phyloP scores from a whole-genome alignment of 192 early-diverging fungal genomes.

The Tieghemiomyces parasiticus region DNA sequence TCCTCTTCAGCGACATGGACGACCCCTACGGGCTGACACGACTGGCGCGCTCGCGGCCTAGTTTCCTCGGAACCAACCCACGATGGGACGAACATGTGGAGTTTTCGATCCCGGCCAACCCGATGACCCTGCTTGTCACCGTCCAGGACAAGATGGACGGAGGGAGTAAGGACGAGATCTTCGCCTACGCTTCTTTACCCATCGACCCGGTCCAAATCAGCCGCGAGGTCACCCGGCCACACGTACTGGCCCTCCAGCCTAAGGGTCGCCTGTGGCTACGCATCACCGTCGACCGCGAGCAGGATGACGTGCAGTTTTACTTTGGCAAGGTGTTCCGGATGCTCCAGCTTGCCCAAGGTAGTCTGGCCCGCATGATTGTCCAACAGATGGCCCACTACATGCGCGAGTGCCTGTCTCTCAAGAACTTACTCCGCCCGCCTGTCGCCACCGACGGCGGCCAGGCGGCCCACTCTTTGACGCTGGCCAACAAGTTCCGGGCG shows the following conservation, averaged over 20 bases:
- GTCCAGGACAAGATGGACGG: slow-evolving; percentile 36
- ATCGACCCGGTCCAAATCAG: slow-evolving; percentile 35
- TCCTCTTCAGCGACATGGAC: slow-evolving; percentile 37
- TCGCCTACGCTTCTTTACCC: slow-evolving; percentile 42
- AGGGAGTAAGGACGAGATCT: slow-evolving; percentile 36
- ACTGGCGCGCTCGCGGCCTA: slow-evolving; percentile 34
- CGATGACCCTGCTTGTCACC: slow-evolving; percentile 21
- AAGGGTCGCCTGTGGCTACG: slow-evolving; percentile 49
- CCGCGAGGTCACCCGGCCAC: slow-evolving; percentile 49
- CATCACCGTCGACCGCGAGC: slow-evolving; percentile 62
- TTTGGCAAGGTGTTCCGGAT: slow-evolving; percentile 61
- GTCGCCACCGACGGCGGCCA: slow-evolving; percentile 20
- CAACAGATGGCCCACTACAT: slow-evolving; percentile 52
- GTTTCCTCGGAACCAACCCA: slow-evolving; percentile 57
- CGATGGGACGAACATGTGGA: slow-evolving; percentile 72
- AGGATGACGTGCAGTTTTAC: slow-evolving; percentile 70
- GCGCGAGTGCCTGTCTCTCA: slow-evolving; percentile 42
- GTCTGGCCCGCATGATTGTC: slow-evolving; percentile 52
- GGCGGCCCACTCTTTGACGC: slow-evolving; percentile 14
- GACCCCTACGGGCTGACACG: slow-evolving; percentile 17
- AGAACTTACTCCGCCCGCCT: slow-evolving; percentile 32
- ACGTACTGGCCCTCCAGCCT: slow-evolving; percentile 50
- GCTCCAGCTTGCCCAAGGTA: slow-evolving; percentile 47
- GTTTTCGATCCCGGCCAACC: slow-evolving; percentile 33
- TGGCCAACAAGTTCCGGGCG: slow-evolving; percentile 30